These are phyloP conservation scores for Trichothecium roseum DNA, from an alignment of 2,329 filamentous ascomycete genomes.

Conservation along the genomic window DNA sequence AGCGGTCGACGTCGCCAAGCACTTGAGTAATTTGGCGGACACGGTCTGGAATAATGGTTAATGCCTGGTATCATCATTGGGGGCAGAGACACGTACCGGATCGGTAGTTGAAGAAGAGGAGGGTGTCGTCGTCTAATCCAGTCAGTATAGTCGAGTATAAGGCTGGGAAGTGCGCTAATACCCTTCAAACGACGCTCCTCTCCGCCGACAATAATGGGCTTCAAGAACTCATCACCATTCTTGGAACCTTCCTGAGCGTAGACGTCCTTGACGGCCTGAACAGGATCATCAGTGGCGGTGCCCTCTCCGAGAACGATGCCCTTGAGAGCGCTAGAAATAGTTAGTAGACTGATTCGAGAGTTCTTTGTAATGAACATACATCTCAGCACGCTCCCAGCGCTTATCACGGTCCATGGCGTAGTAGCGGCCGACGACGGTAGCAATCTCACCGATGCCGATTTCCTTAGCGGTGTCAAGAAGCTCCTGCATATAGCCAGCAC, in stretches of 20 bases:
- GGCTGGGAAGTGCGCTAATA: slow-evolving; percentile 21
- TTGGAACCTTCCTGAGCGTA: slow-evolving; percentile 59
- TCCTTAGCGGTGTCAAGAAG: slow-evolving; percentile 74
- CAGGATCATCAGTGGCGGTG: slow-evolving; percentile 72
- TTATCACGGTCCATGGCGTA: slow-evolving; percentile 99
- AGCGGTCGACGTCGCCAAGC: slow-evolving; percentile 84
- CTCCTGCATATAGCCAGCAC: slow-evolving; percentile 77
- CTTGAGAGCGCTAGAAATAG: slow-evolving; percentile 52
- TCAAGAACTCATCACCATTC: slow-evolving; percentile 96
- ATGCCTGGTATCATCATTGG: not conserved
- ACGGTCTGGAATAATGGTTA: slow-evolving; percentile 63
- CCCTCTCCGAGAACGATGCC: slow-evolving; percentile 80
- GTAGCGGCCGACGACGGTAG: slow-evolving; percentile 90
- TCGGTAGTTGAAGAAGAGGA: slow-evolving; percentile 99
- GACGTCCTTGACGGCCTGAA: slow-evolving; percentile 76
- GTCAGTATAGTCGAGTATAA: not conserved
- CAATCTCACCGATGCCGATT: slow-evolving; percentile 76
- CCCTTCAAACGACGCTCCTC: slow-evolving; percentile 77
- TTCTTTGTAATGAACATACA: slow-evolving; percentile 21
- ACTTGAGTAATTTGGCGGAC: slow-evolving; percentile 94
- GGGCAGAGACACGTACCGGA: slow-evolving; percentile 35
- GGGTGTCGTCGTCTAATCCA: slow-evolving; percentile 66
- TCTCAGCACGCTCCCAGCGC: slow-evolving; percentile 91
- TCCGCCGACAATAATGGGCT: slow-evolving; percentile 90
- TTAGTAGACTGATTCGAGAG: not conserved